Evolutionary conservation across 169 alveolate species (phyloP).

Genomic region (Eimeria sp.): DNA sequence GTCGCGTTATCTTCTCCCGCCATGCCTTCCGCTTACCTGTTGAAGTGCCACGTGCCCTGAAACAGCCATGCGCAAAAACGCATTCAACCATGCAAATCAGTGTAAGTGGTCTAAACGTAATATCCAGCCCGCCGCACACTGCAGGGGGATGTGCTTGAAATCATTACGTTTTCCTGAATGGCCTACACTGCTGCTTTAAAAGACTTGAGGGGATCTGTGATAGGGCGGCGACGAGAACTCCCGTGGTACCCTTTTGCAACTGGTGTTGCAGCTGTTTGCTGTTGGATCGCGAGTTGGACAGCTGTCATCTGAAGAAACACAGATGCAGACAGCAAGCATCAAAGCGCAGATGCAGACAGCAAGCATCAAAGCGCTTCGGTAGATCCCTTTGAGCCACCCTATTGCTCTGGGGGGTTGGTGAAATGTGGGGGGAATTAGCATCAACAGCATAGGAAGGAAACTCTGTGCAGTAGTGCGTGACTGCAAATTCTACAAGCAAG

Average conservation of each 20-base stretch:
- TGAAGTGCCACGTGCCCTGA: slow-evolving; percentile 51
- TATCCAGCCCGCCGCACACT: not conserved
- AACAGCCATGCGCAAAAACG: not conserved
- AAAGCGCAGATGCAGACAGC: not conserved
- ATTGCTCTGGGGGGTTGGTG: not conserved
- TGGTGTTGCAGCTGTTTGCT: slow-evolving; percentile 23
- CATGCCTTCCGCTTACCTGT: slow-evolving; percentile 25
- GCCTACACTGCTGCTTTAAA: slow-evolving; percentile 67
- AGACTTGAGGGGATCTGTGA: slow-evolving; percentile 71
- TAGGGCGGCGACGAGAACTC: slow-evolving; percentile 15
- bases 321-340: not conserved
- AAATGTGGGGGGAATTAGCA: not conserved
- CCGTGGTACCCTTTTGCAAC: not conserved
- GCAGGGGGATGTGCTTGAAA: not conserved
- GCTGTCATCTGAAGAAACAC: slow-evolving; percentile 51
- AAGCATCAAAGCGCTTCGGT: not conserved
- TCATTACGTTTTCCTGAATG: not conserved
- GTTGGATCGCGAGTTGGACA: slow-evolving; percentile 75
- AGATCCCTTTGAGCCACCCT: not conserved
- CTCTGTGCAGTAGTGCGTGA: not conserved
- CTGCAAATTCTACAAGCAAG: not conserved
- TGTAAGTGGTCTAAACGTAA: not conserved
- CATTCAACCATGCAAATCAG: not conserved
- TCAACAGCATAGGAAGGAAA: not conserved
- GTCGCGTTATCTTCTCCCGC: slow-evolving; percentile 59